Evolutionary conservation across 139 green algal genomes (phyloP), one percentile per base, ranked within the genome.

Genomic region (Chlorella sp.): DNA sequence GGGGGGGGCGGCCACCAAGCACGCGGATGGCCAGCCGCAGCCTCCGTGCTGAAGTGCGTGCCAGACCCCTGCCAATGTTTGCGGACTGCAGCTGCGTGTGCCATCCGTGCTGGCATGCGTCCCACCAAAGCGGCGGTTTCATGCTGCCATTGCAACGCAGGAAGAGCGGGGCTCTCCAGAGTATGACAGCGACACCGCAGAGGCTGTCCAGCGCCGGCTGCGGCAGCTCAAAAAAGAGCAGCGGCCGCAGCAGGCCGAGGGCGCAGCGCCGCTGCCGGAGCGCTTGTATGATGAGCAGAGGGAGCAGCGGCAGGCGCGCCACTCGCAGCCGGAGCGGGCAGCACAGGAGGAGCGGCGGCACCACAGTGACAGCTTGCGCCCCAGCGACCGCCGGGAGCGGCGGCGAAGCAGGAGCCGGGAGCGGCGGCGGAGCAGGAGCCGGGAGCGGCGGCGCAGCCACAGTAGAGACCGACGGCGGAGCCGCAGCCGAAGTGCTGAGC

Each of bases 141-240:
- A n/a, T n/a, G n/a, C n/a, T n/a, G n/a, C n/a, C n/a, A n/a, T n/a
- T n/a, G n/a, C n/a, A n/a, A n/a, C 38, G 28, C 28, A 70, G 26
- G 63, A 38, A 1, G 63, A 36, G 63, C 16, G 28, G 26, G 15
- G 63, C 25, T 30, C 26, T 70, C 16, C 26, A 38, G 63, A 38
- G 25, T 75, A 75, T 28, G 69, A 75, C 36, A 75, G 69, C 36
- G 69, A 75, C 36, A 55, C 69, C 7, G 69, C 69, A 32, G 23
- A 55, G 23, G 69, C 69, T 21, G 69, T 75, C 23, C 47, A 39
- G 36, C 69, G 69, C 23, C 38, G 38, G 13, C 69, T 75, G 69
- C 47, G 28, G 21, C 23, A 55, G 69, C 69, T 75, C 0, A 75
- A 75, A 17, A 44, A 20, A 36, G 20, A 75, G 69, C 69, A 55